phyloP scores from a whole-genome alignment of 495 filamentous ascomycete species.

The Lophiotrema nucula region DNA sequence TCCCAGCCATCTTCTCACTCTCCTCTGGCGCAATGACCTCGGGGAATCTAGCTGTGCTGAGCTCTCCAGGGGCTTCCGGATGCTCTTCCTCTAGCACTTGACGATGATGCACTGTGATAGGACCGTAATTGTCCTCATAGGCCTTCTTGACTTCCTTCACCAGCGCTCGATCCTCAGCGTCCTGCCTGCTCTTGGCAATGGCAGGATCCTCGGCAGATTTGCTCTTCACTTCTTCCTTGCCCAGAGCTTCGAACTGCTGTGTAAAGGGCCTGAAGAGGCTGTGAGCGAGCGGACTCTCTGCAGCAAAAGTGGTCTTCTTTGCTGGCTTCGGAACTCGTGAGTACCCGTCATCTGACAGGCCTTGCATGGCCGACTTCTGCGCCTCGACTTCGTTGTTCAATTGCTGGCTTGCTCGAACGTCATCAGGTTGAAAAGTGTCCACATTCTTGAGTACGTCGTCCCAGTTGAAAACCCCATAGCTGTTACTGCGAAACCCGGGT shows the following conservation, averaged over 20 bases:
- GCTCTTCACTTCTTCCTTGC: background rate
- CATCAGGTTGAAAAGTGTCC: background rate
- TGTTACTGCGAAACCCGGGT: background rate
- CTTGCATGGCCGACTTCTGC: conserved; percentile 24
- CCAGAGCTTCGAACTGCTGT: conserved; percentile 7
- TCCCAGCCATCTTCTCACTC: too few species aligned
- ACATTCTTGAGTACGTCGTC: background rate
- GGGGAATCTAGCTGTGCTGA: too few species aligned
- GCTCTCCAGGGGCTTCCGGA: too few species aligned
- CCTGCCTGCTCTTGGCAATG: background rate
- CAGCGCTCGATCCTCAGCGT: background rate
- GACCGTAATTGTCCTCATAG: conserved; percentile 22
- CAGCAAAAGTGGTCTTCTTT: background rate
- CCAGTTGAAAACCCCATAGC: background rate
- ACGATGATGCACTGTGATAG: conserved; percentile 18
- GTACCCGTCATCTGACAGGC: conserved; percentile 26
- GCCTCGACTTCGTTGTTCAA: conserved; percentile 10
- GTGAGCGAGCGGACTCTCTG: conserved; percentile 12
- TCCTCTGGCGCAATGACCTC: too few species aligned
- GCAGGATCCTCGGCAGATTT: background rate
- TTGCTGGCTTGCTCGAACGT: background rate
- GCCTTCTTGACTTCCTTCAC: conserved; percentile 9
- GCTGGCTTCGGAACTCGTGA: conserved; percentile 1
- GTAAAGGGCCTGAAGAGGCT: conserved; percentile 23
- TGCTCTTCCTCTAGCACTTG: conserved; percentile 2